Conservation (phyloP, 805 yeast species). For the Cyberlindnera misumaiensis region DNA sequence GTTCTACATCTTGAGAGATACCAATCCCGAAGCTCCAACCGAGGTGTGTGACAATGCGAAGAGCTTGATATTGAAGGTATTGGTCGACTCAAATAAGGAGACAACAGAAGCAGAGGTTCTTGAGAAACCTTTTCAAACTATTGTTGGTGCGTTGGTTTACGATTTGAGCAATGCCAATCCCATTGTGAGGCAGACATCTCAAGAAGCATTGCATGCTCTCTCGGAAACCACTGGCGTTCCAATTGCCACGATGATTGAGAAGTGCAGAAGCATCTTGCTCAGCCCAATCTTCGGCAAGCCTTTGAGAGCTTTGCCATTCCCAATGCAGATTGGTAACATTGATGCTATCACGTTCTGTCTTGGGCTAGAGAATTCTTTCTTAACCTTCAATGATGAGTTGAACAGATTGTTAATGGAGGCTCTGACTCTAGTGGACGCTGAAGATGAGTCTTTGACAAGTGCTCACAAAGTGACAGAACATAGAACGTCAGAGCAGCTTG, state of each 20-base stretch:
- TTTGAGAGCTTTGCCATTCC: slow-evolving; percentile 90
- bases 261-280: slow-evolving; percentile 73
- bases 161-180: slow-evolving; percentile 87
- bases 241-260: slow-evolving; percentile 67
- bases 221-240: slow-evolving; percentile 67
- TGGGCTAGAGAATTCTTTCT: slow-evolving; percentile 69
- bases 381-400: slow-evolving; percentile 84
- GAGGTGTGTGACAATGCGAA: slow-evolving; percentile 70
- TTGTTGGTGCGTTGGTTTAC: slow-evolving; percentile 84
- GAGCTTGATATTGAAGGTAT: slow-evolving; percentile 52
- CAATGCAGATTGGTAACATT: slow-evolving; percentile 97
- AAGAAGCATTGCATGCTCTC: slow-evolving; percentile 56
- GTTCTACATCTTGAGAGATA: slow-evolving; percentile 84
- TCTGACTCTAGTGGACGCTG: slow-evolving; percentile 92
- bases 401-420: slow-evolving; percentile 84
- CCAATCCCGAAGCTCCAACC: slow-evolving; percentile 81
- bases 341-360: slow-evolving; percentile 95
- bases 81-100: slow-evolving; percentile 59
- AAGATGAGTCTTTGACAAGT: slow-evolving; percentile 89
- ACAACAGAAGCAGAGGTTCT: slow-evolving; percentile 55
- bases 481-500: slow-evolving; percentile 80
- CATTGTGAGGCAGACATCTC: slow-evolving; percentile 76
- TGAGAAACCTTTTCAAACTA: slow-evolving; percentile 68
- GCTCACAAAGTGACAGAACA: slow-evolving; percentile 82
- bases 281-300: slow-evolving; percentile 98